phyloP scores from a whole-genome alignment of 2,329 filamentous ascomycete genomes.

The Fusarium protoensiforme region DNA sequence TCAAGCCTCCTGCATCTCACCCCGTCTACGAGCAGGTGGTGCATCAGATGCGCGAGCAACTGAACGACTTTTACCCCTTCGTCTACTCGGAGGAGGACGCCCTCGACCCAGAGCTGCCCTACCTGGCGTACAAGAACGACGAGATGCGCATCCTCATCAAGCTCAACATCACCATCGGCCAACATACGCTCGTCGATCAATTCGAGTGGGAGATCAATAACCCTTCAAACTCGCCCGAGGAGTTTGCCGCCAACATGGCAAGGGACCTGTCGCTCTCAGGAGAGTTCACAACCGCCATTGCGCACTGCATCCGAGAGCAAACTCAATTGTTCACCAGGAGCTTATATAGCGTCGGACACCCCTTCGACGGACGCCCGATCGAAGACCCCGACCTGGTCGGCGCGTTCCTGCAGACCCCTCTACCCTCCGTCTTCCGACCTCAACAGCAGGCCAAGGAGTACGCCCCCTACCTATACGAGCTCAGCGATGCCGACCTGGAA shows the following conservation, averaged over 20 bases:
- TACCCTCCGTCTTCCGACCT: slow-evolving; percentile 86
- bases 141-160: slow-evolving; percentile 98
- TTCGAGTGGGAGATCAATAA: slow-evolving; percentile 99
- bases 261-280: slow-evolving; percentile 90
- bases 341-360: slow-evolving; percentile 91
- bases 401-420: slow-evolving; percentile 86
- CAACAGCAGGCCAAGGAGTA: slow-evolving; percentile 95
- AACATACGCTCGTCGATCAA: slow-evolving; percentile 93
- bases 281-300: slow-evolving; percentile 97
- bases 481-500: slow-evolving; percentile 90
- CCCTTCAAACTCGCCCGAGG: slow-evolving; percentile 90
- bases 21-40: slow-evolving; percentile 70
- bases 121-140: slow-evolving; percentile 96
- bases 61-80: slow-evolving; percentile 93
- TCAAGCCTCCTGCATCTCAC: slow-evolving; percentile 76
- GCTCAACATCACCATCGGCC: slow-evolving; percentile 96
- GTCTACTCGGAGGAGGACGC: slow-evolving; percentile 91
- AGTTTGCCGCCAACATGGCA: slow-evolving; percentile 91
- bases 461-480: slow-evolving; percentile 91
- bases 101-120: slow-evolving; percentile 88
- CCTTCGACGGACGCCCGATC: slow-evolving; percentile 92
- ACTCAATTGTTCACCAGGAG: slow-evolving; percentile 93
- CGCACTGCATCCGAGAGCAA: slow-evolving; percentile 97
- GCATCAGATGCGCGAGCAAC: slow-evolving; percentile 85
- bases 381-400: slow-evolving; percentile 91